Evolutionary conservation across 208 protist species (phyloP), one percentile per base, ranked within the genome.

Genomic region (Trypanosoma grayi): DNA sequence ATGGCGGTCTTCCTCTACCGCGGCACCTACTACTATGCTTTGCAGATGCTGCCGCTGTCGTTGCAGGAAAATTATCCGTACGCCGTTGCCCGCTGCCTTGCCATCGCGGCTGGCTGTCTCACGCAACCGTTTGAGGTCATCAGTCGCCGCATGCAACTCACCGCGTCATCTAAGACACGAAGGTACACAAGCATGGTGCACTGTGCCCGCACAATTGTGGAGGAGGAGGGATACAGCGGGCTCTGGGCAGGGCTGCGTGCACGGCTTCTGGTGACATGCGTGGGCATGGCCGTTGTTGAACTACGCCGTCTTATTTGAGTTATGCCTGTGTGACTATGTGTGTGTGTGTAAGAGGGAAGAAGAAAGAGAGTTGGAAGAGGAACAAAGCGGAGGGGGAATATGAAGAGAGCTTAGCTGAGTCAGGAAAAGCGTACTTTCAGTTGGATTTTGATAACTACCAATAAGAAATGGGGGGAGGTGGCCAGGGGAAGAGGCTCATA

Each of bases 81-180:
- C 67, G 64, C 61, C 18, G 52, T 93, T 24, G 75, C 74, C 25
- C 70, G 83, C 20, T 57, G 51, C 10, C 66, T 90, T 27, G 80
- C 83, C 28, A 51, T 93, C 10, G 71, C 80, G 22, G 77, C 87
- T 6, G 77, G 85, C 33, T 58, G 79, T 41, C 20, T 81, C 7
- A 85, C 82, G 40, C 84, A 94, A 67, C 84, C 84, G 6, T 63
- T 94, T 57, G 87, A 94, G 63, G 87, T 94, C 51, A 55, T 90
- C 28, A 77, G 75, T 53, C 87, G 83, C 9, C 87, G 87, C 25
- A 73, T 90, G 28, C 60, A 83, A 24, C 74, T 93, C 58, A 87
- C 87, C 1, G 83, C 87, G 2, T 86, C 78, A 1, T 81, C 75
- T 10, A 45, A 36, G 37, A 63, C 40, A 13, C 66, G 59, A 14